Base-by-base conservation (phyloP, 2,329 filamentous ascomycete genomes). In the Alternaria sp. region DNA sequence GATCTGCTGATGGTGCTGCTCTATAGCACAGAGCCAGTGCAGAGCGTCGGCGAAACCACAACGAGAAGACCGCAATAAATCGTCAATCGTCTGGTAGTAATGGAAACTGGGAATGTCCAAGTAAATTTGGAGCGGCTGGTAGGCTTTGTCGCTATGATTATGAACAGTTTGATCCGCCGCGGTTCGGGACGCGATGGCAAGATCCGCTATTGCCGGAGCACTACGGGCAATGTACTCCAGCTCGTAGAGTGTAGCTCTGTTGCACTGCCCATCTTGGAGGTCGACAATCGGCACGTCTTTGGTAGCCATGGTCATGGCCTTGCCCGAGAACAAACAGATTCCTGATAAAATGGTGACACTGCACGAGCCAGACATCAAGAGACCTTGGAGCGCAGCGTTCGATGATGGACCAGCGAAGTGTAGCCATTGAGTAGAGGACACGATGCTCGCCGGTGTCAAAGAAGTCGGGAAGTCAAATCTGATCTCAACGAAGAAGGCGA, bases 31-130 rank as follows among this genome's bases (percentile, higher is more conserved):
- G 13, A 36, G 30, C 30, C 30, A 36, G 15, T 5, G 6, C 30
- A 36, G 6, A 1, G 30, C 30, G 1, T 36, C 13, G 1, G 13
- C 4, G 30, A 36, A 36, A 0, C 0, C 0, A 9, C 13, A 36
- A 36, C 13, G 30, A 15, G 4, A 13, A 36, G 30, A 36, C 13
- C 30, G 30, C 30, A 36, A 0, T 36, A 36, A 7, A 15, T 36
- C 30, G 30, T 36, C 30, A 1, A 36, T 9, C 0, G 30, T 36
- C 30, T 36, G 30, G 30, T 36, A 36, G 30, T 36, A 36, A 36
- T 36, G 30, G 13, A 36, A 36, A 36, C 7, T 36, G 13, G 30
- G 30, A 15, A 36, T 36, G 13, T 36, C 30, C 7, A 36, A 9
- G 30, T 13, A 15, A 3, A 36, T 36, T 13, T 15, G 30, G 7